Evolutionary conservation across 2,329 filamentous ascomycete species (phyloP).

Genomic region (Cryphonectria radicalis): DNA sequence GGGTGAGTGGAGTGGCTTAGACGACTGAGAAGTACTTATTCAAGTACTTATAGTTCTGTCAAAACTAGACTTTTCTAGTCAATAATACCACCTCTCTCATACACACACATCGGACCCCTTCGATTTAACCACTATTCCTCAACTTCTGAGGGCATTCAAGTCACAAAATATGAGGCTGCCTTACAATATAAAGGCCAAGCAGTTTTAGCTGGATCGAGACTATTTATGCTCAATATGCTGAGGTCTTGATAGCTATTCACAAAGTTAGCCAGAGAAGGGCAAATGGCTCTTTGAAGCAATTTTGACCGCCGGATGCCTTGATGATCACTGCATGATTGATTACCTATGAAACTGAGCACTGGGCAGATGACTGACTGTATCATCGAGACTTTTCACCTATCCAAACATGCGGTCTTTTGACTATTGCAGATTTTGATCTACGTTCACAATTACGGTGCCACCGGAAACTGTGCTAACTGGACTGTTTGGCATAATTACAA

Average conservation of each 20-base stretch:
- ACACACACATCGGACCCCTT: not conserved
- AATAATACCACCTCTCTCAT: not conserved
- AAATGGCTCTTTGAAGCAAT: not conserved
- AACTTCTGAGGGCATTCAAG: not conserved
- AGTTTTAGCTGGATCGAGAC: not conserved
- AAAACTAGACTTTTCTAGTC: not conserved
- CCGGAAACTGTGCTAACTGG: not conserved
- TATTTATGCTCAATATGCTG: not conserved
- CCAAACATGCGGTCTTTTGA: not conserved
- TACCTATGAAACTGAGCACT: not conserved
- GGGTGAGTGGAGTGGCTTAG: conserved; percentile 20
- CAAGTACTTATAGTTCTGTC: not conserved
- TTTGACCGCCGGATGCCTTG: not conserved
- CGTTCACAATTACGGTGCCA: not conserved
- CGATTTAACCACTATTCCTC: not conserved
- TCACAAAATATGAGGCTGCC: not conserved
- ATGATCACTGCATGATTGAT: not conserved
- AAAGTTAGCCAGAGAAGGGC: not conserved
- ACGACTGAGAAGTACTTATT: not conserved
- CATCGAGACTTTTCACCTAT: not conserved
- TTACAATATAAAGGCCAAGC: not conserved
- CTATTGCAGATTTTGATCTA: not conserved
- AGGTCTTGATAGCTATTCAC: not conserved
- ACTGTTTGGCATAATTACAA: not conserved
- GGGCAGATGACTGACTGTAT: not conserved